phyloP scores from a whole-genome alignment of 2,329 filamentous ascomycete genomes.

The Chalaropsis thielavioides region DNA sequence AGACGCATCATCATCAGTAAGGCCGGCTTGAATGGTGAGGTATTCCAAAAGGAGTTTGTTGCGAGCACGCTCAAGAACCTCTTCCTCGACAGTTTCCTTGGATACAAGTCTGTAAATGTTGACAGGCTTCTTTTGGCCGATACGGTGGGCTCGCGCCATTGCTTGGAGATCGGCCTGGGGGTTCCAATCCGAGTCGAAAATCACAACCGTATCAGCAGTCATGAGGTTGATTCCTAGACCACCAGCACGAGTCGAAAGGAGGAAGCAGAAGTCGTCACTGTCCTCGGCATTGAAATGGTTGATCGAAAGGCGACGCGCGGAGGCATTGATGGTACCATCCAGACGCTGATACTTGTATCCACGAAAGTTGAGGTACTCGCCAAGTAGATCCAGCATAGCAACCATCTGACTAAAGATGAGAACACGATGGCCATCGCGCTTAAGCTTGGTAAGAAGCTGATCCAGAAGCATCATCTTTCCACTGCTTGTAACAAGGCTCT shows the following conservation, averaged over 20 bases:
- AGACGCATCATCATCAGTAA: constrained; percentile 87
- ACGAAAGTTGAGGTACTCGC: constrained; percentile 81
- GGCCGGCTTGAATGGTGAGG: constrained; percentile 89
- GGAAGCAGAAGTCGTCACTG: constrained; percentile 90
- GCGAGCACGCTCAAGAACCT: constrained; percentile 85
- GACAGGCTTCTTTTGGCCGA: constrained; percentile 89
- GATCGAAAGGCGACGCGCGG: constrained; percentile 79
- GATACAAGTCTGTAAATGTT: constrained; percentile 94
- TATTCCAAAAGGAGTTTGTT: constrained; percentile 98
- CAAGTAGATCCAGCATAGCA: constrained; percentile 90
- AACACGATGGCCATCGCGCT: constrained; percentile 84
- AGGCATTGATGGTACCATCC: constrained; percentile 85
- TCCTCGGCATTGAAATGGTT: constrained; percentile 97
- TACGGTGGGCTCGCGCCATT: constrained; percentile 96
- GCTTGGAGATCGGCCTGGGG: constrained; percentile 95
- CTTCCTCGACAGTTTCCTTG: constrained; percentile 96
- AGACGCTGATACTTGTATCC: constrained; percentile 93
- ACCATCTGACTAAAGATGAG: constrained; percentile 99
- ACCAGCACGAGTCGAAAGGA: constrained; percentile 87
- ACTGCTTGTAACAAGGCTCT: constrained; percentile 87
- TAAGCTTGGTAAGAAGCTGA: constrained; percentile 84
- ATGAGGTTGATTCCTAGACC: constrained; percentile 98
- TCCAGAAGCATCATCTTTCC: constrained; percentile 99
- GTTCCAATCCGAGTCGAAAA: constrained; percentile 99
- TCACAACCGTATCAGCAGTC: constrained; percentile 94